Conservation (phyloP, 768 basidiomycete species). For the Hygrocybe punicea region DNA sequence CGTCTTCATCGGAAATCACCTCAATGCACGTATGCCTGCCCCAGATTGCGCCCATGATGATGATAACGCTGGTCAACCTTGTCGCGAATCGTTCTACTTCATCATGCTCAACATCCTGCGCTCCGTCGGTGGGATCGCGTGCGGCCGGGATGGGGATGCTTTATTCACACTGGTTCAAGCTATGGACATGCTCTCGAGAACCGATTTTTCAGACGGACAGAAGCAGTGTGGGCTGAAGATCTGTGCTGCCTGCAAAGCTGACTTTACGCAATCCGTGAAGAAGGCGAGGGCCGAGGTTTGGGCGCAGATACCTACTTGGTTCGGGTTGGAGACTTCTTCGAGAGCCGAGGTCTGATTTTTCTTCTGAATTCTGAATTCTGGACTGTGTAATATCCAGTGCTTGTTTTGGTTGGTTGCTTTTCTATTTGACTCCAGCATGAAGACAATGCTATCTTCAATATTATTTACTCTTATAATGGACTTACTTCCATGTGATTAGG, state of each 20-base stretch:
- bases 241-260: slow-evolving; percentile 50
- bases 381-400: no score
- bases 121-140: slow-evolving; percentile 66
- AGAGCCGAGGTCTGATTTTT: no score
- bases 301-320: slow-evolving; percentile 60
- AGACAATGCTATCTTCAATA: no score
- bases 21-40: slow-evolving; percentile 49
- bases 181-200: slow-evolving; percentile 66
- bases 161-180: slow-evolving; percentile 66
- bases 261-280: slow-evolving; percentile 38
- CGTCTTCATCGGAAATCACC: slow-evolving; percentile 54
- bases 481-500: no score
- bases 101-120: slow-evolving; percentile 71
- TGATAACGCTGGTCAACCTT: slow-evolving; percentile 38
- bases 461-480: no score
- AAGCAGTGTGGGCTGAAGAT: slow-evolving; percentile 50
- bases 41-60: slow-evolving; percentile 45
- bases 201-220: slow-evolving; percentile 65
- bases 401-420: no score
- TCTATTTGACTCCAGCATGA: no score
- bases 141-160: slow-evolving; percentile 71
- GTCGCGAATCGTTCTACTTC: slow-evolving; percentile 71
- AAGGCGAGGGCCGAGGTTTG: slow-evolving; percentile 61
- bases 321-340: slow-evolving; percentile 40
- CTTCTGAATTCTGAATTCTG: no score